Evolutionary conservation across 768 basidiomycete genomes (phyloP).

Genomic region (Gautieria morchelliformis): DNA sequence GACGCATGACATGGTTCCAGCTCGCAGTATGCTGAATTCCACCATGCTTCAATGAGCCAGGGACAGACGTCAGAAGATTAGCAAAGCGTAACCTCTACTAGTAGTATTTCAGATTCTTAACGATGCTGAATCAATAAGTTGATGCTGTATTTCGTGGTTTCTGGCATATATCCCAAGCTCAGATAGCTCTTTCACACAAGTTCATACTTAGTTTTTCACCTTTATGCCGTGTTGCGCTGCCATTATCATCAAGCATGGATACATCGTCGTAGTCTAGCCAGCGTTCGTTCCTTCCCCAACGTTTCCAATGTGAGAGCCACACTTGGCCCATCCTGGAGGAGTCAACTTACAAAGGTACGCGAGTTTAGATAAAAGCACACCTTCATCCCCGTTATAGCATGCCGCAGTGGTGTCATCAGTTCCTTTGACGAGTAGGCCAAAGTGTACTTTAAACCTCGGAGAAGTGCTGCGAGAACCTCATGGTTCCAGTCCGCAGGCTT

Average conservation of each 20-base stretch:
- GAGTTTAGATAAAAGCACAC: constrained; percentile 29
- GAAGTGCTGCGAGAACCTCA: constrained; percentile 24
- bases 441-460: constrained; percentile 36
- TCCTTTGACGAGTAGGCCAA: constrained; percentile 34
- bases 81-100: no score
- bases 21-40: no score
- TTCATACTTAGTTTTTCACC: no score
- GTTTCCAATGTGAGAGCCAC: constrained; percentile 3
- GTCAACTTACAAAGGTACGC: background rate
- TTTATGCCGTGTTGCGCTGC: no score
- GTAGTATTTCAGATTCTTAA: no score
- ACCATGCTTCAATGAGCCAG: no score
- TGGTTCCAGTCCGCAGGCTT: constrained; percentile 15
- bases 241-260: background rate
- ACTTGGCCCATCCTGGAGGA: background rate
- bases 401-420: constrained; percentile 66
- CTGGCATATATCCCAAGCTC: no score
- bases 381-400: constrained; percentile 78
- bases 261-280: background rate
- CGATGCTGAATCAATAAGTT: no score
- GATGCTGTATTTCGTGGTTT: no score
- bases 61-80: no score
- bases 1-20: no score
- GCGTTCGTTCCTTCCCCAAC: constrained; percentile 3
- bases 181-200: no score